Conservation (phyloP, 139 green algal genomes). For the Pycnococcus provasolii region DNA sequence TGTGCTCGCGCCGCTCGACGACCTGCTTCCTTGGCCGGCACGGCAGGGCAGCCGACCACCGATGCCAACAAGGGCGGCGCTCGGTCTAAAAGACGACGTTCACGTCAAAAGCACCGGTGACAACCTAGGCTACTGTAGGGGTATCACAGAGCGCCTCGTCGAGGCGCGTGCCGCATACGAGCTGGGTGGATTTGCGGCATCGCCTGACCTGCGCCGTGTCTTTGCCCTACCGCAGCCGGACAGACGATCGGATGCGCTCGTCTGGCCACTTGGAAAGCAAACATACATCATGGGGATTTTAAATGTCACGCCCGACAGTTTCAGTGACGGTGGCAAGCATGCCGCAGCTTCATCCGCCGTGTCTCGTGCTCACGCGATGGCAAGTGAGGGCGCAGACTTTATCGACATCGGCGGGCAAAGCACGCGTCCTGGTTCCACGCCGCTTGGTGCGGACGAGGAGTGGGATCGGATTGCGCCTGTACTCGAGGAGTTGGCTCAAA, state of each 20-base stretch:
- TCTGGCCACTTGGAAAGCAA: constrained; percentile 27
- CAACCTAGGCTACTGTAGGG: no score
- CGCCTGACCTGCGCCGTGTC: neutral
- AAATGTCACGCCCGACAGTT: constrained; percentile 94
- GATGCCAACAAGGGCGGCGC: neutral
- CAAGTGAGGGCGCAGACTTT: constrained; percentile 64
- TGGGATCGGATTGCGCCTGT: constrained; percentile 7
- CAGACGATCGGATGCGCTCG: neutral
- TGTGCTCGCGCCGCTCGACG: constrained; percentile 68
- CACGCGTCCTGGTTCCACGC: constrained; percentile 64
- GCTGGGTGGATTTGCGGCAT: neutral
- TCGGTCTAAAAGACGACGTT: neutral
- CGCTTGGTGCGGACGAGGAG: constrained; percentile 29
- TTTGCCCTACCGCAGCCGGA: constrained; percentile 16
- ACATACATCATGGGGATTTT: constrained; percentile 81
- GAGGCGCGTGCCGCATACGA: constrained; percentile 3
- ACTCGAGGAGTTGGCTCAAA: neutral
- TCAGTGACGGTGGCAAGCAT: constrained; percentile 68
- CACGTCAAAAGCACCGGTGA: no score
- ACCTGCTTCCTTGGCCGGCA: constrained; percentile 36
- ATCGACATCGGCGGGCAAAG: constrained; percentile 92
- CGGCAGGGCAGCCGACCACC: neutral
- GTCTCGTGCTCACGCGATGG: constrained; percentile 48
- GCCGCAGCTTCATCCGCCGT: constrained; percentile 30
- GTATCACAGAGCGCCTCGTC: neutral